Percentiles rank a stretch among this genome's conserved stretches.
These are phyloP conservation scores for Nicotiana undulata DNA, from an alignment of 257 asterid genomes.

Conservation along the genomic window DNA sequence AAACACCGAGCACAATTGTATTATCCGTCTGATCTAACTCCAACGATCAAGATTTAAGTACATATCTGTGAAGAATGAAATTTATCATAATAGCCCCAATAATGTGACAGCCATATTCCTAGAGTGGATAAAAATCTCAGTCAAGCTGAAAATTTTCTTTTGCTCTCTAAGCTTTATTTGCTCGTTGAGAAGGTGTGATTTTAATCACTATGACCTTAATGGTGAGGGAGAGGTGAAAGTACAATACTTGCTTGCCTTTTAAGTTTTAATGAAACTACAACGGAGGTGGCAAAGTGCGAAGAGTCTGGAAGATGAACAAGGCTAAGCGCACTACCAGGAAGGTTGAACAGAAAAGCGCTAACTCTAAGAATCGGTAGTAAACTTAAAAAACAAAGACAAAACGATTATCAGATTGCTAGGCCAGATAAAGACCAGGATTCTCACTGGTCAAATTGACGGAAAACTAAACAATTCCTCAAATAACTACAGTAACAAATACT, in stretches of 20 bases:
- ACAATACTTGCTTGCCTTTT: background rate
- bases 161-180: background rate
- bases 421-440: background rate
- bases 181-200: background rate
- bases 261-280: background rate
- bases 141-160: background rate
- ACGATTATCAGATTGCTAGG: background rate
- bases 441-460: background rate
- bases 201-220: background rate
- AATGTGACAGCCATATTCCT: background rate
- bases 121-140: background rate
- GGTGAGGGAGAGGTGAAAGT: background rate
- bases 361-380: background rate
- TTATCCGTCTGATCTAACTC: constrained; percentile 1
- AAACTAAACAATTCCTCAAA: background rate
- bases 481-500: background rate
- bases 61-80: background rate
- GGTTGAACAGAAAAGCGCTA: background rate
- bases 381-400: background rate
- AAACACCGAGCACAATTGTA: background rate
- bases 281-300: background rate
- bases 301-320: background rate
- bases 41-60: background rate
- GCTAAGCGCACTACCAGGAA: background rate
- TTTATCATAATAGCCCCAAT: background rate